These are phyloP conservation scores for Paramecium caudatum DNA, from an alignment of 73 alveolate species.

Conservation along the genomic window DNA sequence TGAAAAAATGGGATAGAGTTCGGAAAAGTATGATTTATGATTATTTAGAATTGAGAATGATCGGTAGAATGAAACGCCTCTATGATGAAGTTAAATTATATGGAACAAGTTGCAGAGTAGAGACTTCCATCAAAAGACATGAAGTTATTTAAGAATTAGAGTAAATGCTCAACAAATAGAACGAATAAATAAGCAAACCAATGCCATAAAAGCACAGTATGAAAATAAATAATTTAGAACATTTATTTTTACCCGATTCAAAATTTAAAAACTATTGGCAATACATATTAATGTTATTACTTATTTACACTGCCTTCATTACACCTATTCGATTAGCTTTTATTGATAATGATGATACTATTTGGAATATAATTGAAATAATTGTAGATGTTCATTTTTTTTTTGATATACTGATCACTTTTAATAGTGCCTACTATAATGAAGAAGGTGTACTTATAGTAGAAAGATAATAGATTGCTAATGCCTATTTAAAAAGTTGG, in stretches of 20 bases:
- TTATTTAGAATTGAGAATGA: slow-evolving; percentile 54
- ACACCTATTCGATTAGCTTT: slow-evolving; percentile 94
- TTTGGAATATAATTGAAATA: slow-evolving; percentile 79
- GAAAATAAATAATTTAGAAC: neutral
- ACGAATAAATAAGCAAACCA: slow-evolving; percentile 26
- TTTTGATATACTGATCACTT: slow-evolving; percentile 83
- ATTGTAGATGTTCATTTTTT: slow-evolving; percentile 81
- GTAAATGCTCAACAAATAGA: slow-evolving; percentile 53
- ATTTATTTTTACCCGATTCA: slow-evolving; percentile 35
- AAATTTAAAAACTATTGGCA: slow-evolving; percentile 49
- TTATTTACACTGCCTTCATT: slow-evolving; percentile 84
- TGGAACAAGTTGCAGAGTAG: slow-evolving; percentile 68
- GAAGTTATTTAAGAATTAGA: slow-evolving; percentile 63
- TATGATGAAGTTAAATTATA: slow-evolving; percentile 66
- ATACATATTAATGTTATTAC: slow-evolving; percentile 67
- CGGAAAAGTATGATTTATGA: slow-evolving; percentile 33
- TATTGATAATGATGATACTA: slow-evolving; percentile 77
- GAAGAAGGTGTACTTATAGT: slow-evolving; percentile 83
- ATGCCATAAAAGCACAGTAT: slow-evolving; percentile 48
- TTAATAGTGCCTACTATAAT: slow-evolving; percentile 86
- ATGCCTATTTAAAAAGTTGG: slow-evolving; percentile 86
- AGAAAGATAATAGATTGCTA: slow-evolving; percentile 82
- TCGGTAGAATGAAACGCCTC: slow-evolving; percentile 63
- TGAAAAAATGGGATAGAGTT: slow-evolving; percentile 71
- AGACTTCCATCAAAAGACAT: slow-evolving; percentile 57